Evolutionary conservation across 176 grass and related monocot genomes (phyloP).

Genomic region (Rhipidocladum racemiflorum): DNA sequence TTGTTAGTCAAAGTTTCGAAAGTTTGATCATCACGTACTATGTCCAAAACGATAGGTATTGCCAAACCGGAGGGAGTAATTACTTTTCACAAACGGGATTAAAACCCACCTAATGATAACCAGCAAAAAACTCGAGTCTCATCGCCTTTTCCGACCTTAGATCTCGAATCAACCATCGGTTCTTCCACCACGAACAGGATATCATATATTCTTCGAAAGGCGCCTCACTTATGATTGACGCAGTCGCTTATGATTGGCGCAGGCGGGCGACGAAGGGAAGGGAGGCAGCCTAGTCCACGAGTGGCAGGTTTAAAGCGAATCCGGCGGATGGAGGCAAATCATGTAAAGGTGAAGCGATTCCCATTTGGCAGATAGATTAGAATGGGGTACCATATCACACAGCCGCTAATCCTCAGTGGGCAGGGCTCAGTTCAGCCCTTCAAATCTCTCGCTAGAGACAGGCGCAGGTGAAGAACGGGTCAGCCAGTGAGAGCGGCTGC

Average conservation of each 20-base stretch:
- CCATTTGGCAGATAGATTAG: not conserved
- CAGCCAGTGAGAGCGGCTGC: not conserved
- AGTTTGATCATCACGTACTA: too few species aligned
- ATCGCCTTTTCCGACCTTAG: not conserved
- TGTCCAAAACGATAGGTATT: too few species aligned
- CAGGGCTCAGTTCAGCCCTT: not conserved
- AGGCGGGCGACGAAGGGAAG: not conserved
- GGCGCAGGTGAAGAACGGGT: not conserved
- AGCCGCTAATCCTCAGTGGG: not conserved
- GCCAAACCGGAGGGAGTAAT: too few species aligned
- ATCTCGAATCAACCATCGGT: not conserved
- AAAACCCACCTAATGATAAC: too few species aligned
- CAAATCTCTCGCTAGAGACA: not conserved
- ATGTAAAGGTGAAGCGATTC: not conserved
- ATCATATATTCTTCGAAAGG: not conserved
- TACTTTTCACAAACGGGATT: too few species aligned
- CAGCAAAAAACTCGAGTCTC: not conserved
- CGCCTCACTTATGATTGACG: not conserved
- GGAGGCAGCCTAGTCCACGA: slow-evolving; percentile 13
- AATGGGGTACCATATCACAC: not conserved
- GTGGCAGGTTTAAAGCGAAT: not conserved
- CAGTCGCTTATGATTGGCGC: not conserved
- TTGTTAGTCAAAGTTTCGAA: too few species aligned
- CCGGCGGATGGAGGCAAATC: not conserved
- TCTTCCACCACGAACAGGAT: not conserved